Base-by-base conservation (phyloP, 225 moss, liverwort and hornwort species). In the Physcomitrellopsis africana region DNA sequence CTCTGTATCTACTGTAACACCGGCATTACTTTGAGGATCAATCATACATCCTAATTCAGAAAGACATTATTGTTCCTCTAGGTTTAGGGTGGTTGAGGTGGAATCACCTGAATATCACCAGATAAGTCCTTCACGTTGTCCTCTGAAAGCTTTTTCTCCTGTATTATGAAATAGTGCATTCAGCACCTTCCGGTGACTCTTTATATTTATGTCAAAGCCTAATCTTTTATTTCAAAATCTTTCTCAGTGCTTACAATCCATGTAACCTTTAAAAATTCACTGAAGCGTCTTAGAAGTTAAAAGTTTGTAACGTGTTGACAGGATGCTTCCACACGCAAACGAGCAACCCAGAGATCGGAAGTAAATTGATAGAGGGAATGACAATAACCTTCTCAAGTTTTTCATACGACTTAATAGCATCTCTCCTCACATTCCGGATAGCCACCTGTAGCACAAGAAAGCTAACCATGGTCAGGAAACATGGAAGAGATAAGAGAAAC, bases 371-470 rank as follows among this genome's bases (percentile, higher is more conserved):
- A 22, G 18, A n/a, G 37, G 57, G 61, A 69, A 46, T 13, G 73
- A 69, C 43, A n/a, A 22, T 67, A 41, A 85, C 85, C 97, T 99
- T 99, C 82, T 95, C 92, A 62, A 99, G 84, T 77, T 95, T 99
- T 65, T 99, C 95, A 69, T 87, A 93, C 3, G 92, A 82, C 68
- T 95, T 99, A 62, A 95, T 92, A 15, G 92, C 89, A 81, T 99
- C 99, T 79, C 99, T 89, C 84, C 99, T 90, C 69, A 99, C 99
- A 27, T 99, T 99, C 69, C 97, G 86, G 60, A 99, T 79, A 23
- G 85, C 95, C 78, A 99, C 95, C 94, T 97, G 79, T 65, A 20
- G 55, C 83, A 76, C 75, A 72, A 54, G 45, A 63, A 61, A 47
- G 45, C 49, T 12, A 61, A 70, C 70, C 19, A 55, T 43, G 51